These are phyloP conservation scores for Rhynchospora breviuscula DNA, from an alignment of 176 grass and related monocot species.

Conservation along the genomic window DNA sequence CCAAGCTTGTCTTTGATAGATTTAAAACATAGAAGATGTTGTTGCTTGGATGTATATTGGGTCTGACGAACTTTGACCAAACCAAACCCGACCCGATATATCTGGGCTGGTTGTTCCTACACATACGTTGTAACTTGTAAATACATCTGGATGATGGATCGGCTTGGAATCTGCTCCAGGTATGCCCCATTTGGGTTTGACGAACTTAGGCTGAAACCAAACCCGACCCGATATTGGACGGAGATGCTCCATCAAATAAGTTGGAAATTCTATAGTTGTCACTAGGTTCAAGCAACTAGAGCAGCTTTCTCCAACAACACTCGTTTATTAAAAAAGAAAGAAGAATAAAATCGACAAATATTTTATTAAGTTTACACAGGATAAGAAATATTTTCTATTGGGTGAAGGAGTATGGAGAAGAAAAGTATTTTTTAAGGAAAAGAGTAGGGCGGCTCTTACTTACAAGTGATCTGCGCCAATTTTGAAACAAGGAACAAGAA, in stretches of 20 bases:
- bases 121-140: no score
- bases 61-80: neutral
- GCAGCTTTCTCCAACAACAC: neutral
- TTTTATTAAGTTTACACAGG: neutral
- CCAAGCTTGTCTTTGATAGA: neutral
- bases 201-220: no score
- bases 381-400: no score
- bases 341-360: neutral
- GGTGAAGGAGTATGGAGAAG: no score
- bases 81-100: conserved; percentile 31
- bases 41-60: neutral
- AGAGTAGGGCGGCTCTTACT: no score
- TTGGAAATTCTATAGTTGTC: conserved; percentile 12
- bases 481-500: no score
- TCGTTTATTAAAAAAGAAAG: neutral
- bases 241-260: conserved; percentile 34
- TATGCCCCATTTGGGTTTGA: conserved; percentile 32
- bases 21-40: neutral
- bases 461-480: no score
- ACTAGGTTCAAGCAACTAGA: conserved; percentile 4
- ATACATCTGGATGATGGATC: conserved; percentile 1
- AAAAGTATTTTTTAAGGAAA: no score
- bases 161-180: conserved; percentile 43
- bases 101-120: neutral
- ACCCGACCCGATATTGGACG: no score